Conservation (phyloP, 2,329 filamentous ascomycete genomes). For the Ophiostoma perfectum region DNA sequence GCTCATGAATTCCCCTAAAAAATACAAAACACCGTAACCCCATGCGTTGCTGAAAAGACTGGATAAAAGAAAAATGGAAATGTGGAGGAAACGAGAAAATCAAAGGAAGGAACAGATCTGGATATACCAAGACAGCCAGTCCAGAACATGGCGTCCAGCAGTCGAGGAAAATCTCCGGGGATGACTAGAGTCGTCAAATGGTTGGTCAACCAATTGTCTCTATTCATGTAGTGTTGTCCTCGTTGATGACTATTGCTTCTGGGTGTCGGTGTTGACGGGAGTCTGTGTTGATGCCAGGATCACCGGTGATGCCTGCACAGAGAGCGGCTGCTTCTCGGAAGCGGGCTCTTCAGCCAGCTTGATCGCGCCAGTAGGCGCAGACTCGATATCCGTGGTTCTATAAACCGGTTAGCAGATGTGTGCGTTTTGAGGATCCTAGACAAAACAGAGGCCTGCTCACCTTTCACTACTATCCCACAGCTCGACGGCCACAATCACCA, state of each 20-base stretch:
- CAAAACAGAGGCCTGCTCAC: conserved; percentile 22
- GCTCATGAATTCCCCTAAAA: conserved; percentile 14
- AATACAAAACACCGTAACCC: conserved; percentile 18
- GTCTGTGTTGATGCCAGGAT: background rate
- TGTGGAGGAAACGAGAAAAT: background rate
- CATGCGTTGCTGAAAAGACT: conserved; percentile 19
- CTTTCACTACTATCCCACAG: conserved; percentile 27
- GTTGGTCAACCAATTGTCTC: background rate
- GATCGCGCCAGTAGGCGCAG: conserved; percentile 27
- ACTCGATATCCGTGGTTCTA: conserved; percentile 20
- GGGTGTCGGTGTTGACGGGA: background rate
- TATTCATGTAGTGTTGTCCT: background rate
- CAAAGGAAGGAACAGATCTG: background rate
- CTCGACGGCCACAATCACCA: conserved; percentile 32
- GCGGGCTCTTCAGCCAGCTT: conserved; percentile 22
- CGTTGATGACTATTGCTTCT: background rate
- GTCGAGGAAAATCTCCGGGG: no score
- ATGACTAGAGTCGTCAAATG: background rate
- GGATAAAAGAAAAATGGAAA: background rate
- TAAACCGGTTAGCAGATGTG: conserved; percentile 8
- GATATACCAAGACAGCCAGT: background rate
- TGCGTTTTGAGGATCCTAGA: background rate
- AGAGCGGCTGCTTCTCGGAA: conserved; percentile 21
- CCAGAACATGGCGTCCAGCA: no score
- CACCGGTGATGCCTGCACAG: conserved; percentile 22